Conservation (phyloP, 2,329 filamentous ascomycete genomes). For the Trichoderma sp. region DNA sequence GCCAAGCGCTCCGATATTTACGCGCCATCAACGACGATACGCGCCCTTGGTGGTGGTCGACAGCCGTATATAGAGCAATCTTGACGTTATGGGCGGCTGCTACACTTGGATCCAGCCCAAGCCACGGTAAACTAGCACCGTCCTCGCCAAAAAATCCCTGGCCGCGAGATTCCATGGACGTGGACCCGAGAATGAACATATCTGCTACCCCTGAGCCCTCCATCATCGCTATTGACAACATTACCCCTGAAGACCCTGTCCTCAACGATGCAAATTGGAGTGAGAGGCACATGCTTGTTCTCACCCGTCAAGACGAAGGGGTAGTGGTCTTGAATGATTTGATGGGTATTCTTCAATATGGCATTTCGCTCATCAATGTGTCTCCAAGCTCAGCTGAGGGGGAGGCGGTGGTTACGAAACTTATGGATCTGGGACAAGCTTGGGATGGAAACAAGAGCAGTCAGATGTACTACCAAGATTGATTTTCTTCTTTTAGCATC, state of each 20-base stretch:
- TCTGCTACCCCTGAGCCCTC: background rate
- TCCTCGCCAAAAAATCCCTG: background rate
- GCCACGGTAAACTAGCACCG: background rate
- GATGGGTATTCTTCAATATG: conserved; percentile 6
- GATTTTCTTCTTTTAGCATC: background rate
- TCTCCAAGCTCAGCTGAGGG: background rate
- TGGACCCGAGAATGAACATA: background rate
- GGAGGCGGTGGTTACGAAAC: background rate
- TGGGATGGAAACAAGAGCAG: background rate
- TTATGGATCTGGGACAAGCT: background rate
- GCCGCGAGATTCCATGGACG: background rate
- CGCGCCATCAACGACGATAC: conserved; percentile 58
- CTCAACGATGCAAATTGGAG: background rate
- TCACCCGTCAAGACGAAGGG: background rate
- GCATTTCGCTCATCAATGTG: conserved; percentile 1
- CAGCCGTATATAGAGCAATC: conserved; percentile 65
- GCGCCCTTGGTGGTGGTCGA: conserved; percentile 69
- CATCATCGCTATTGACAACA: background rate
- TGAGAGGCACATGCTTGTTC: background rate
- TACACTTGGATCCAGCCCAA: conserved; percentile 33
- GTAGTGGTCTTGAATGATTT: background rate
- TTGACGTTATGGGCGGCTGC: conserved; percentile 64
- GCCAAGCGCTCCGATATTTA: conserved; percentile 63
- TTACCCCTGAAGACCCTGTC: background rate
- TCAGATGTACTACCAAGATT: background rate